phyloP scores from a whole-genome alignment of 2,329 filamentous ascomycete species.

The Xylaria sp. region DNA sequence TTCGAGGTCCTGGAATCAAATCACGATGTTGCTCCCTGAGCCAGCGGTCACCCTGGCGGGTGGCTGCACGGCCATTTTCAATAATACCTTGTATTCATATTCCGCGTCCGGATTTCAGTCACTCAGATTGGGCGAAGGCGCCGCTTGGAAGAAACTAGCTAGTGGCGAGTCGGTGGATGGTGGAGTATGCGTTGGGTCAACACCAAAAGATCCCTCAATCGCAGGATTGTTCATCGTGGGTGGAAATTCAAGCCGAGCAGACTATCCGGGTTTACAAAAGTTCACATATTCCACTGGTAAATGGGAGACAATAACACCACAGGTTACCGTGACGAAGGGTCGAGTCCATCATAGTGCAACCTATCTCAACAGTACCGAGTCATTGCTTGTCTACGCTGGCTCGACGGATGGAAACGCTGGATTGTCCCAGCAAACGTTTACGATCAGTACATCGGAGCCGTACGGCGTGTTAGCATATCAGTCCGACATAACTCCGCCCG shows the following conservation, averaged over 20 bases:
- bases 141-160: slow-evolving; percentile 74
- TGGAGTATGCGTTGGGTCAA: slow-evolving; percentile 79
- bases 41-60: slow-evolving; percentile 76
- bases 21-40: slow-evolving; percentile 75
- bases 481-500: slow-evolving; percentile 68
- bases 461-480: slow-evolving; percentile 69
- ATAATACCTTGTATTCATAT: slow-evolving; percentile 87
- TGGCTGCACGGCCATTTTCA: slow-evolving; percentile 83
- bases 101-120: slow-evolving; percentile 80
- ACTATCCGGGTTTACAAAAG: slow-evolving; percentile 80
- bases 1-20: slow-evolving; percentile 23
- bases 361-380: slow-evolving; percentile 75
- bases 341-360: slow-evolving; percentile 78
- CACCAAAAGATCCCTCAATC: slow-evolving; percentile 65
- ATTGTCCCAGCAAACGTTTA: slow-evolving; percentile 78
- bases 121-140: slow-evolving; percentile 73
- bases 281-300: slow-evolving; percentile 64
- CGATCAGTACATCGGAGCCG: slow-evolving; percentile 73
- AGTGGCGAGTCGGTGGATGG: slow-evolving; percentile 77
- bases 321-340: slow-evolving; percentile 68
- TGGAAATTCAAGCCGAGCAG: slow-evolving; percentile 65
- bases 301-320: slow-evolving; percentile 60
- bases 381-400: slow-evolving; percentile 85
- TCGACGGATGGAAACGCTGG: slow-evolving; percentile 67
- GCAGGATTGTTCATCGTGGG: slow-evolving; percentile 84